Conservation (phyloP, 1,139 yeast species). For the Wickerhamomyces sp. region DNA sequence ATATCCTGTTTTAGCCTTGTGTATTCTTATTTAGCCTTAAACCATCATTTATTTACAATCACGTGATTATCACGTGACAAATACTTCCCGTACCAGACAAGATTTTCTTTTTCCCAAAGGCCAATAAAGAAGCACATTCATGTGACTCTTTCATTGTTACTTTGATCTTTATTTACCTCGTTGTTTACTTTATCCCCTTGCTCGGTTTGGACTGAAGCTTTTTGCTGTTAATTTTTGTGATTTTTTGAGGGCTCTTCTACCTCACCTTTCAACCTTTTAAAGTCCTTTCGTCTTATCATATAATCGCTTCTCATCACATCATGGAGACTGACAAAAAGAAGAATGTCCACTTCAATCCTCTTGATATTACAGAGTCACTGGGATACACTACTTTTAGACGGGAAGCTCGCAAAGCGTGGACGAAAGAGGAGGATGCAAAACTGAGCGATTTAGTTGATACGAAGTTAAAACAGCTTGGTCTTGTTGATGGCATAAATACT, state of each 20-base stretch:
- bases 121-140: not conserved
- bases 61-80: not conserved
- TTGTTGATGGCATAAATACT: slow-evolving; percentile 27
- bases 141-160: no score
- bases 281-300: no score
- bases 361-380: slow-evolving; percentile 66
- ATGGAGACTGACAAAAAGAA: slow-evolving; percentile 16
- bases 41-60: no score
- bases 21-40: no score
- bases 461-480: slow-evolving; percentile 28
- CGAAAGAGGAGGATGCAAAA: slow-evolving; percentile 54
- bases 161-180: no score
- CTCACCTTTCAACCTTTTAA: no score
- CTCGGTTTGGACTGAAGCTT: no score
- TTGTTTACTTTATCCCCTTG: no score
- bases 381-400: slow-evolving; percentile 72
- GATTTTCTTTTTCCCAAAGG: no score
- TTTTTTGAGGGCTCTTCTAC: no score
- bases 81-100: not conserved
- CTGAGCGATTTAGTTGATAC: slow-evolving; percentile 38
- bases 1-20: not conserved
- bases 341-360: slow-evolving; percentile 48
- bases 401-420: slow-evolving; percentile 63
- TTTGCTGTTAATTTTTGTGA: no score
- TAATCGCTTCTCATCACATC: not conserved